Evolutionary conservation across 176 grass and related monocot genomes (phyloP), one percentile per base, ranked within the genome.

Genomic region (Triticum dicoccoides): DNA sequence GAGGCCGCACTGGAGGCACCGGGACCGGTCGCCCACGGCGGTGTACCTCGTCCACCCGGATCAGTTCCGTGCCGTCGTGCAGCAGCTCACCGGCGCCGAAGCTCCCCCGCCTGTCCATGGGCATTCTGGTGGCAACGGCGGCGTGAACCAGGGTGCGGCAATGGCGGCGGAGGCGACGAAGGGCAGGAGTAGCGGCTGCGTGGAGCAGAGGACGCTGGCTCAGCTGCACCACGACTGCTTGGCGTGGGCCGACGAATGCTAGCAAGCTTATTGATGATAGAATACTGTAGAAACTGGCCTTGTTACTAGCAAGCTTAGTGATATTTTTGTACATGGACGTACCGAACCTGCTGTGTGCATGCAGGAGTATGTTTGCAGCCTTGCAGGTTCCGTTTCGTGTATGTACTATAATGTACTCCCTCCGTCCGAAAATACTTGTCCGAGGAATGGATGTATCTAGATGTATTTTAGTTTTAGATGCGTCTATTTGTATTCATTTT

Each of bases 21-120:
- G 89, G 24, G 80, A 90, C 84, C 84, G 65, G 11, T 39, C 80
- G 5, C 80, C 69, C 24, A 58, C 80, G 80, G 68, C 21, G 68
- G 85, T 91, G 51, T 84, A 91, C 89, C 44, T 87, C 20, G 85
- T 91, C 67, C 84, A 49, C 10, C 85, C 84, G 9, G 42, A 14
- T 25, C 75, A 91, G 44, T 91, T 91, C 68, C 80, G 89, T 24
- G 8, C 27, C 66, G 89, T 91, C 45, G 89, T 91, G 24, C 89
- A 91, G 76, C 76, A 83, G 29, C 89, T 91, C 76, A 87, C 89
- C 15, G 89, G 89, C 34, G 80, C 47, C 25, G 73, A 67, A 2
- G 24, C 80, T 33, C 33, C 41, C 0, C 18, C 63, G 1, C n/a
- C n/a, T 44, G 8, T 6, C 1, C 38, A 21, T 2, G 39, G 7